Percentiles rank a stretch among this genome's conserved stretches.
phyloP scores from a whole-genome alignment of 129 eudicot species.

The Daucus carota region DNA sequence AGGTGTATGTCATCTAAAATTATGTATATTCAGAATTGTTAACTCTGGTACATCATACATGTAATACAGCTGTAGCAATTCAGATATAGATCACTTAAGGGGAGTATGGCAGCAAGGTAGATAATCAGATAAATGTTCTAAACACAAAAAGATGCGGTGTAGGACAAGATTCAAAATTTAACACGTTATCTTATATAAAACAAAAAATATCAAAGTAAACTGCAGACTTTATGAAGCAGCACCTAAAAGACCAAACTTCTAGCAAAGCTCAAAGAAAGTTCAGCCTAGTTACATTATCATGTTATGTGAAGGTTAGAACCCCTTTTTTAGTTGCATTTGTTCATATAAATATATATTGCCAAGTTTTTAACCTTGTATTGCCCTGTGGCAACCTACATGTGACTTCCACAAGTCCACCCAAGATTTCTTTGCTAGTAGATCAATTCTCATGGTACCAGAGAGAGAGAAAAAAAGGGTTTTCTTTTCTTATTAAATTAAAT shows the following conservation, averaged over 20 bases:
- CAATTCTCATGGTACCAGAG: not conserved
- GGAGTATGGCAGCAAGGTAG: not conserved
- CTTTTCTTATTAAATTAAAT: not conserved
- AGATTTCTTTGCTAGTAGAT: not conserved
- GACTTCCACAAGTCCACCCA: slow-evolving; percentile 3
- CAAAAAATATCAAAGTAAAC: not conserved
- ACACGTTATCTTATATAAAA: not conserved
- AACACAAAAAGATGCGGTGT: not conserved
- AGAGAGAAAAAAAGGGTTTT: not conserved
- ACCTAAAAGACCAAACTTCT: not conserved
- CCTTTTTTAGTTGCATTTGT: not conserved
- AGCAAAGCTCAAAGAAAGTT: not conserved
- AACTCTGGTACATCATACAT: not conserved
- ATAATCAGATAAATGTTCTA: not conserved
- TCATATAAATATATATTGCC: not conserved
- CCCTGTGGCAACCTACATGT: not conserved
- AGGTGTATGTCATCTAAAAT: not conserved
- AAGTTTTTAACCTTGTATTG: not conserved
- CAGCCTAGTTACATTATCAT: not conserved
- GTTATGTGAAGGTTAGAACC: not conserved
- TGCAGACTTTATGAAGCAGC: not conserved
- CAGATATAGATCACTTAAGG: not conserved
- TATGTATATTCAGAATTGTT: not conserved
- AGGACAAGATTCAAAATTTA: not conserved
- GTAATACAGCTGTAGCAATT: not conserved